These are phyloP conservation scores for Argentina anserina DNA, from an alignment of 306 rosid species.

Conservation along the genomic window DNA sequence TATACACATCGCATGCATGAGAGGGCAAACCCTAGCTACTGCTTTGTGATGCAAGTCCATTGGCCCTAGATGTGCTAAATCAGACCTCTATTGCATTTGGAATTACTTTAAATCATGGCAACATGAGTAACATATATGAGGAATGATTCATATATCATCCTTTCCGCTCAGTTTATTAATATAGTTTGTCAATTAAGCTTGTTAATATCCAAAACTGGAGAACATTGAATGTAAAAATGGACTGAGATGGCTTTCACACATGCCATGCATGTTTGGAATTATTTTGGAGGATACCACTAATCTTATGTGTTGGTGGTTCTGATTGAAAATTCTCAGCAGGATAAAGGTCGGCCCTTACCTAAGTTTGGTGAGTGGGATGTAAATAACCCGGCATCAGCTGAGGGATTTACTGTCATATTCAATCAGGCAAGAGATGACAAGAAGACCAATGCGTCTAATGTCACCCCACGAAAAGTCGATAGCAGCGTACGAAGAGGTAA, in stretches of 20 bases:
- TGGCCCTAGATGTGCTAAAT: neutral
- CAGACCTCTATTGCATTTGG: neutral
- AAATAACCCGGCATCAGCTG: slow-evolving; percentile 79
- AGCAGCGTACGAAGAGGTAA: slow-evolving; percentile 21
- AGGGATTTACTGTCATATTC: slow-evolving; percentile 84
- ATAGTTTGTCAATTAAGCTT: neutral
- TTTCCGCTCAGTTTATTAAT: neutral
- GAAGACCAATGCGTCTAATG: slow-evolving; percentile 39
- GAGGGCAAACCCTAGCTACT: neutral
- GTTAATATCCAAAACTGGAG: neutral
- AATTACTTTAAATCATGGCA: neutral
- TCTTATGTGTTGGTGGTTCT: neutral
- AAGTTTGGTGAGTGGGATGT: slow-evolving; percentile 96
- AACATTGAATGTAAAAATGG: neutral
- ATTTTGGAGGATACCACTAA: neutral
- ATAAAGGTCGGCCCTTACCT: slow-evolving; percentile 60
- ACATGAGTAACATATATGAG: neutral
- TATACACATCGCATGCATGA: neutral
- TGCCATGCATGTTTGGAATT: neutral
- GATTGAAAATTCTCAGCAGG: slow-evolving; percentile 37
- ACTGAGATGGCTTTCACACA: neutral
- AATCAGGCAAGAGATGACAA: slow-evolving; percentile 86
- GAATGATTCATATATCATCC: neutral
- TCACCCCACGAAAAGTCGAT: slow-evolving; percentile 37
- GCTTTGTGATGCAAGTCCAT: neutral